phyloP scores from a whole-genome alignment of 768 basidiomycete genomes.

The Leccinellum luteum region DNA sequence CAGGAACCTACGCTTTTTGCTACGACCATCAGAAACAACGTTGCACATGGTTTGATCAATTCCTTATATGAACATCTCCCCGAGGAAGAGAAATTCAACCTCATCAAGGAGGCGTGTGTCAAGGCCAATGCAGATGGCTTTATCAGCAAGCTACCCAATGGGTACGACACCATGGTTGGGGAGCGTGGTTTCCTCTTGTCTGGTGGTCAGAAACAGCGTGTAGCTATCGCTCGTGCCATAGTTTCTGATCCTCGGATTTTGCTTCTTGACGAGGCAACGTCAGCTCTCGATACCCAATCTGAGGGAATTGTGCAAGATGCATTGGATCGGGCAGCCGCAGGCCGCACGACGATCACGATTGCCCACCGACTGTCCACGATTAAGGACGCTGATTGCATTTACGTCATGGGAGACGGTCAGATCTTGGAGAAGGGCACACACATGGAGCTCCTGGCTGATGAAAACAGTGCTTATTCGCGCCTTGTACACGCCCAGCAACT shows the following conservation, averaged over 20 bases:
- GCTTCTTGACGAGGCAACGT: conserved; percentile 87
- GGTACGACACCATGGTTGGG: conserved; percentile 87
- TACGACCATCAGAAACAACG: conserved; percentile 78
- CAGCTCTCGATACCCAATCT: conserved; percentile 86
- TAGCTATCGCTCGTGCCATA: conserved; percentile 88
- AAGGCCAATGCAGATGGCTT: conserved; percentile 90
- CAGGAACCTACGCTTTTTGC: conserved; percentile 88
- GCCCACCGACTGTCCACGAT: conserved; percentile 82
- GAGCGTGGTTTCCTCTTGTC: conserved; percentile 84
- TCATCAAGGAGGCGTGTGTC: conserved; percentile 83
- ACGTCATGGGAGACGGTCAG: conserved; percentile 86
- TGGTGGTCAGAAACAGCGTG: conserved; percentile 85
- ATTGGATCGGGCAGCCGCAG: conserved; percentile 77
- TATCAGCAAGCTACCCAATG: conserved; percentile 72
- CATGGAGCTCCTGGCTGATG: conserved; percentile 54
- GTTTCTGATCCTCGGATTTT: conserved; percentile 85
- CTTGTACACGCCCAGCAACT: conserved; percentile 80
- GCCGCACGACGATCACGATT: conserved; percentile 78
- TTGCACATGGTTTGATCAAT: conserved; percentile 81
- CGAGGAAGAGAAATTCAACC: conserved; percentile 72
- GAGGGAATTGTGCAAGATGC: conserved; percentile 90
- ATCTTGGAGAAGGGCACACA: conserved; percentile 83
- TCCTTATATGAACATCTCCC: conserved; percentile 64
- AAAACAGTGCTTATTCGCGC: conserved; percentile 66
- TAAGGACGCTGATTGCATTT: conserved; percentile 80